These are phyloP conservation scores for Arctium minus DNA, from an alignment of 129 eudicot genomes.

Conservation along the genomic window DNA sequence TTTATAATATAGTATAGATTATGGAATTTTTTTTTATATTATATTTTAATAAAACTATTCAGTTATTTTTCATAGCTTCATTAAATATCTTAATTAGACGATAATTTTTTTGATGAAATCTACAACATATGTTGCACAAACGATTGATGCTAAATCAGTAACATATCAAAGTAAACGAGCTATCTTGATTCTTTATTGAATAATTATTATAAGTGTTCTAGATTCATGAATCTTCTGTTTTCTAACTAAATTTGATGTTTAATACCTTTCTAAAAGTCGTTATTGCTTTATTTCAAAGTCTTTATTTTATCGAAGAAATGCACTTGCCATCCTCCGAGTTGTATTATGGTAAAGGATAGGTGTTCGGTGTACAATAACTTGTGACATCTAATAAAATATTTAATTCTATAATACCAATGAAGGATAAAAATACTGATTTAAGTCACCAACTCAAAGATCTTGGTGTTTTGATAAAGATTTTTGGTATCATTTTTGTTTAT, in stretches of 20 bases:
- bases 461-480: background rate
- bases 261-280: background rate
- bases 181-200: background rate
- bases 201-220: background rate
- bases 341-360: background rate
- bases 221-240: background rate
- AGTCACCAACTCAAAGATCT: background rate
- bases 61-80: too few species aligned
- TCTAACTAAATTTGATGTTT: background rate
- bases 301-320: background rate
- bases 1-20: too few species aligned
- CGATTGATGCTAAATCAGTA: background rate
- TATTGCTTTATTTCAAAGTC: background rate
- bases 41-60: background rate
- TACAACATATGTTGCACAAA: background rate
- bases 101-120: too few species aligned
- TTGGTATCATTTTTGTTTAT: background rate
- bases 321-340: background rate
- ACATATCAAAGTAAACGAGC: background rate
- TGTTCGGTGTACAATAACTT: background rate
- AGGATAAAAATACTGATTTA: background rate
- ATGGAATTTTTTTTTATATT: background rate
- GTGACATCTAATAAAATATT: background rate
- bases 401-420: background rate
- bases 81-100: background rate